Percentiles rank a stretch among this genome's conserved stretches.
Conservation (phyloP, 176 grass and related monocot genomes). For the Pharus latifolius region DNA sequence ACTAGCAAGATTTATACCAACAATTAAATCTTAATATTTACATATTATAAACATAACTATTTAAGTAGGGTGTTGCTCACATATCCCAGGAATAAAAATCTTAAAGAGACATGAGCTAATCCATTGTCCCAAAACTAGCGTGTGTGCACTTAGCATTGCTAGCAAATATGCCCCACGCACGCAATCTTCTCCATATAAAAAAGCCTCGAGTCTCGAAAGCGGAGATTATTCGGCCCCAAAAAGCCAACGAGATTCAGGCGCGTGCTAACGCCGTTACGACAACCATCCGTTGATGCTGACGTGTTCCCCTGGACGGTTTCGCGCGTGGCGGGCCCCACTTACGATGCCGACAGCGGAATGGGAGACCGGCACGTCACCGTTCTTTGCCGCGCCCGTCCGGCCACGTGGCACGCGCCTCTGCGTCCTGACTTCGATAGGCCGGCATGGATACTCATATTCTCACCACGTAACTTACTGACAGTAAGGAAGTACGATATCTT, state of each 20-base stretch:
- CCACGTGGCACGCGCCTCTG: neutral
- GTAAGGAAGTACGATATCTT: too few species aligned
- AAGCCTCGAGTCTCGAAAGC: too few species aligned
- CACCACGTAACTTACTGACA: neutral
- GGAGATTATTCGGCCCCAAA: neutral
- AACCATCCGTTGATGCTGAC: neutral
- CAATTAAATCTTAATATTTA: too few species aligned
- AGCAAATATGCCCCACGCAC: neutral
- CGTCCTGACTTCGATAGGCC: neutral
- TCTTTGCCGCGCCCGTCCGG: neutral
- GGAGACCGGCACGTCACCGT: neutral
- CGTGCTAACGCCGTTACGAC: constrained; percentile 4
- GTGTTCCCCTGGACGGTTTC: neutral
- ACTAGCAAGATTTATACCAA: too few species aligned
- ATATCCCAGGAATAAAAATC: too few species aligned
- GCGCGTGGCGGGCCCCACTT: neutral
- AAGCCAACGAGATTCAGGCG: constrained; percentile 41
- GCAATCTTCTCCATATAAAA: too few species aligned
- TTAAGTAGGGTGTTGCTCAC: too few species aligned
- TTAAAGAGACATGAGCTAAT: too few species aligned
- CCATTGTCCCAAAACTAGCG: too few species aligned
- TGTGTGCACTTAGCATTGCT: neutral
- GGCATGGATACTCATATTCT: too few species aligned
- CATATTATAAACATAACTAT: too few species aligned
- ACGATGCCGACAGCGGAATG: neutral